Evolutionary conservation across 805 yeast genomes (phyloP), one percentile per base, ranked within the genome.

Genomic region (Nakazawaea ambrosiae): DNA sequence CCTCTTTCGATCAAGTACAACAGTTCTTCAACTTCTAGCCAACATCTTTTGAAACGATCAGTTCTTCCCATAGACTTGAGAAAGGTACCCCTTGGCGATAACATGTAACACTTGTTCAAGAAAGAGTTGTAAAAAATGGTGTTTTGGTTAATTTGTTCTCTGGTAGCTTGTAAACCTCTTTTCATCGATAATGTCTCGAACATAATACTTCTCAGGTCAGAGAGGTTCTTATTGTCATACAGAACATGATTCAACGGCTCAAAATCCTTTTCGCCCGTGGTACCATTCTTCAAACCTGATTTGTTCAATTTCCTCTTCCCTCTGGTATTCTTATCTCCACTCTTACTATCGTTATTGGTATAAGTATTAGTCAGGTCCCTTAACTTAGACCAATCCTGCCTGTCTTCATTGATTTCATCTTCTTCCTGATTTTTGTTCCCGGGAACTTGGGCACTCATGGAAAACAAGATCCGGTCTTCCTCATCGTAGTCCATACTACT

Each of bases 1-100:
- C 97, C 97, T 51, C 97, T 64, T 53, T 89, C 96, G 2, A 80
- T 73, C 39, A 89, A 60, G 54, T 88, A 89, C 1, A 87, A 61
- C 6, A 79, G 70, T 49, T 89, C 97, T 41, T 84, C 76, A 14
- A 74, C 72, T 17, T 58, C 62, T 26, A 89, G 61, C 66, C 72
- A 69, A 34, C 75, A 60, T 14, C 63, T 57, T 4, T 66, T 58
- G 2, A 61, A 49, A 12, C 58, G 55, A 41, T 73, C 78, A 1
- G 75, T 67, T 26, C 51, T 56, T 0, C 97, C 97, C 61, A 84
- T 70, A 22, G 83, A 79, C 43, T 75, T 76, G 48, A 86, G 69
- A 49, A 75, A 84, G 27, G 78, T 76, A 0, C 97, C 97, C 43
- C 68, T 73, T 0, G 88, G 78, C 27, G 58, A 58, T 1, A 58